Evolutionary conservation across 352 stramenopile genomes (phyloP), one percentile per base, ranked within the genome.

Genomic region (Pilasporangium apinafurcum): DNA sequence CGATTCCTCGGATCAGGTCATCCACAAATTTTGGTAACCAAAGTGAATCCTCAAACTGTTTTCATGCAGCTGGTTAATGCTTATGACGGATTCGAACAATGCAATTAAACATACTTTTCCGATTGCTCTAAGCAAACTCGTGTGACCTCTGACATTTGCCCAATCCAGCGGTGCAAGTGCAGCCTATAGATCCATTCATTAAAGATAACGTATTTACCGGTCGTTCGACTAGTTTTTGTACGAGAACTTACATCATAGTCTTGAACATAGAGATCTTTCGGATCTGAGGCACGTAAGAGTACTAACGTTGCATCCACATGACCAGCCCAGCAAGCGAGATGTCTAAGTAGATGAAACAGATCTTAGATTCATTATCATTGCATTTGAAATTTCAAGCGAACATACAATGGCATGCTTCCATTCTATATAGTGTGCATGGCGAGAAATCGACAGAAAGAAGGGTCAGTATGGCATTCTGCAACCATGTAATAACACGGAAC

Each of bases 11-110:
- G 25, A 87, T 60, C 35, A 87, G 64, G 22, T 87, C 71, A 16
- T 87, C 71, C 3, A 81, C 55, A 28, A 87, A 85, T 49, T 83
- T 87, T 4, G 75, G 68, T 5, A 87, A 41, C 71, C 75, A 87
- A 33, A 58, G 41, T 22, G 64, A 68, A 39, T 87, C 75, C 44
- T 85, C 71, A 26, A 67, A 83, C 64, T 81, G 31, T n/a, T n/a
- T n/a, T n/a, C 29, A n/a, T 20, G 22, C 21, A 6, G 12, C 27
- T 1, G 18, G 18, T 21, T 17, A 31, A 30, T 28, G 9, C 14
- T 12, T 2, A 20, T 4, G 9, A 33, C 13, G 8, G 27, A 40
- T 12, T 14, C 17, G 4, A 2, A 34, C 22, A 17, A 28, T 42
- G 7, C 36, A n/a, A n/a, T n/a, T n/a, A n/a, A 44, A 7, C 28